A percentile compares a stretch with the other conserved stretches of the same genome.
These are phyloP conservation scores for Naegleria lovaniensis DNA, from an alignment of 208 protist genomes.

Conservation along the genomic window DNA sequence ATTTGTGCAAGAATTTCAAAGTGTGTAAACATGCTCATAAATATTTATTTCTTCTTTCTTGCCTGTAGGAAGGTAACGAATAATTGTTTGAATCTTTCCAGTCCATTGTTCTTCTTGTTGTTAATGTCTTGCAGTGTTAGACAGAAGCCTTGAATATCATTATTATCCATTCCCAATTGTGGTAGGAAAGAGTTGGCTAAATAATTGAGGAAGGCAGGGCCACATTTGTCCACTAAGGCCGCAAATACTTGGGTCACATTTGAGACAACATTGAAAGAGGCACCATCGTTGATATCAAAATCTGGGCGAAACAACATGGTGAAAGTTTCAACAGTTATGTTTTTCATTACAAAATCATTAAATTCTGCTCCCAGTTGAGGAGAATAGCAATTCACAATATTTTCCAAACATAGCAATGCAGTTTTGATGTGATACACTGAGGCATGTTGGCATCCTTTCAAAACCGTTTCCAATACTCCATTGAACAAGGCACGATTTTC, in stretches of 20 bases:
- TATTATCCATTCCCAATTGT: background rate
- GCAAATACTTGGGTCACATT: background rate
- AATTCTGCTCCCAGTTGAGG: background rate
- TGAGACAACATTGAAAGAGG: background rate
- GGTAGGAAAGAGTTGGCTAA: background rate
- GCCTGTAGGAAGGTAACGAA: background rate
- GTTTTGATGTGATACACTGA: background rate
- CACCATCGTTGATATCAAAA: background rate
- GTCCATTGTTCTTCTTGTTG: background rate
- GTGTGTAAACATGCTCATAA: background rate
- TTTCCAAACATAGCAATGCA: background rate
- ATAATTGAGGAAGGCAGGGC: background rate
- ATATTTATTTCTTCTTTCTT: slow-evolving; percentile 2
- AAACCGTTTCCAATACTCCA: background rate
- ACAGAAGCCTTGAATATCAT: background rate
- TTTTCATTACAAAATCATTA: background rate
- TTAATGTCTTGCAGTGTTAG: background rate
- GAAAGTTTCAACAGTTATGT: background rate
- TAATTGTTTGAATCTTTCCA: background rate
- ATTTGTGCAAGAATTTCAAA: background rate
- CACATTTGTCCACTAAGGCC: background rate
- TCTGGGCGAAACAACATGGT: background rate
- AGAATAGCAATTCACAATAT: background rate
- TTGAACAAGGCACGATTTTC: background rate
- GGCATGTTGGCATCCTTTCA: background rate